Evolutionary conservation across 2,329 filamentous ascomycete species (phyloP).

Genomic region (Aspergillus tamarii): DNA sequence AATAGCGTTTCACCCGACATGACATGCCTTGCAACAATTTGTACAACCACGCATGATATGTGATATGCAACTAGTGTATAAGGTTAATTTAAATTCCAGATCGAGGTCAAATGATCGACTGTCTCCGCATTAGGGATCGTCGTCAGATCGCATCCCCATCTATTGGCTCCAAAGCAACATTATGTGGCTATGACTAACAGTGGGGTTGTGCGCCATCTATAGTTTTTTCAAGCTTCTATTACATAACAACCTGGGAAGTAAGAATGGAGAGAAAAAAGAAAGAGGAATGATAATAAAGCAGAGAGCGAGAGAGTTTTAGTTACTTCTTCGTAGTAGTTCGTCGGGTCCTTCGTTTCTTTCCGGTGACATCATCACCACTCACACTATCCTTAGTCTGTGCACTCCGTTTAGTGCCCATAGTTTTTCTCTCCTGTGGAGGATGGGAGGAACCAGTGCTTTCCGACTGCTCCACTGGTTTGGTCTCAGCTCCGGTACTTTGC

Average conservation of each 20-base stretch:
- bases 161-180: neutral
- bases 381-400: conserved; percentile 14
- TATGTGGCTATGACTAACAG: neutral
- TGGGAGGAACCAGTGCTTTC: conserved; percentile 1
- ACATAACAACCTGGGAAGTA: neutral
- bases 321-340: conserved; percentile 10
- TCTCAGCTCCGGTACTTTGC: conserved; percentile 13
- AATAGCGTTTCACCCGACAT: neutral
- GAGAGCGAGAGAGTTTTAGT: neutral
- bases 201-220: neutral
- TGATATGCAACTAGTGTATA: neutral
- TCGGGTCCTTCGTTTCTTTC: conserved; percentile 32
- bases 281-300: neutral
- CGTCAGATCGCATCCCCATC: neutral
- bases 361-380: conserved; percentile 18
- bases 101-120: conserved; percentile 11
- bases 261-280: neutral
- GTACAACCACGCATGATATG: neutral
- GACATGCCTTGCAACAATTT: neutral
- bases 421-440: conserved; percentile 16
- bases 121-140: conserved; percentile 9
- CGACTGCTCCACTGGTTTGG: conserved; percentile 4
- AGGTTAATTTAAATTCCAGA: neutral
- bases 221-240: neutral
- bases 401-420: conserved; percentile 21